phyloP scores from a whole-genome alignment of 495 filamentous ascomycete species.

The Daldinia caldariorum region DNA sequence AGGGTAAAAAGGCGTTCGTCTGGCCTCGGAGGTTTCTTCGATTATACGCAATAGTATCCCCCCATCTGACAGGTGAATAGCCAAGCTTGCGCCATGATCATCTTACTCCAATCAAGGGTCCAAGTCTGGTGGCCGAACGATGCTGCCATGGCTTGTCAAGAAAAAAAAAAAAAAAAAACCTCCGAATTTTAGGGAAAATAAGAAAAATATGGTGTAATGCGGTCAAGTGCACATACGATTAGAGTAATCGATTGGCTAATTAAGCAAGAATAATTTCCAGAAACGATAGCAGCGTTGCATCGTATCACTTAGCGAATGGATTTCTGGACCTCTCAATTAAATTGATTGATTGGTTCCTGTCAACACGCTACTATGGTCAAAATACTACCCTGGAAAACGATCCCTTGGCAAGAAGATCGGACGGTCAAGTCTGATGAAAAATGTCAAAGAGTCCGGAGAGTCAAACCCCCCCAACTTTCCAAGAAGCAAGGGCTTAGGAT shows the following conservation, averaged over 20 bases:
- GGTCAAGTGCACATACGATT: neutral
- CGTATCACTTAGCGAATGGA: slow-evolving; percentile 31
- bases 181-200: slow-evolving; percentile 35
- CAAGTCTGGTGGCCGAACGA: slow-evolving; percentile 11
- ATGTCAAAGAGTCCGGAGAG: slow-evolving; percentile 36
- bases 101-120: slow-evolving; percentile 24
- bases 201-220: slow-evolving; percentile 34
- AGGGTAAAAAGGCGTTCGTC: slow-evolving; percentile 17
- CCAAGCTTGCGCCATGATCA: slow-evolving; percentile 43
- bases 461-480: neutral
- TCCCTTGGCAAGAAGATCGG: slow-evolving; percentile 48
- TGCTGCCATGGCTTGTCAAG: slow-evolving; percentile 32
- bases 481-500: slow-evolving; percentile 32
- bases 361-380: slow-evolving; percentile 25
- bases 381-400: slow-evolving; percentile 43
- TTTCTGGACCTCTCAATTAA: slow-evolving; percentile 40
- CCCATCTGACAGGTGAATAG: slow-evolving; percentile 30
- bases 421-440: slow-evolving; percentile 27
- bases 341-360: slow-evolving; percentile 33
- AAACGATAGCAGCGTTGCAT: slow-evolving; percentile 39
- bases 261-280: slow-evolving; percentile 37
- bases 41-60: slow-evolving; percentile 35
- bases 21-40: slow-evolving; percentile 36
- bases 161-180: slow-evolving; percentile 42
- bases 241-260: slow-evolving; percentile 32